Percentiles rank a stretch among this genome's conserved stretches.
phyloP scores from a whole-genome alignment of 2,329 filamentous ascomycete species.

The Leptographium flavum region DNA sequence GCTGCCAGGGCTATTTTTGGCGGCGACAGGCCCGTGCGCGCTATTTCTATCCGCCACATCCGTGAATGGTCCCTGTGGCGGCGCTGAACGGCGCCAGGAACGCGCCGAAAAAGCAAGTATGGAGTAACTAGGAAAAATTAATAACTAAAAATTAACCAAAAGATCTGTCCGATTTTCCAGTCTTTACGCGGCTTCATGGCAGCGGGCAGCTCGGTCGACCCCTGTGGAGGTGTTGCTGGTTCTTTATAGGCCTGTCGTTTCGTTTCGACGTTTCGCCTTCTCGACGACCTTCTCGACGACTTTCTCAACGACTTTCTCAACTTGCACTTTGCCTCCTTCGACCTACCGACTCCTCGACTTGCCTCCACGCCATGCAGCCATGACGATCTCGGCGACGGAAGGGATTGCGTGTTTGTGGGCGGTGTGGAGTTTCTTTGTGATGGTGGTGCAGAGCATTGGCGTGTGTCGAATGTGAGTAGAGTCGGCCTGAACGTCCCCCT shows the following conservation, averaged over 20 bases:
- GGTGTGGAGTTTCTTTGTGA: conserved; percentile 36
- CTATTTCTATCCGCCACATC: conserved; percentile 1
- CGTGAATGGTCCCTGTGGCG: neutral
- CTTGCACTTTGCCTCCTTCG: no score
- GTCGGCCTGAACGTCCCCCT: no score
- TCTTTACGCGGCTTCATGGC: neutral
- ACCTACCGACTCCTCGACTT: neutral
- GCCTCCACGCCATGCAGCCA: conserved; percentile 2
- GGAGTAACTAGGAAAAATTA: no score
- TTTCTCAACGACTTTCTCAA: neutral
- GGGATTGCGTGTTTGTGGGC: conserved; percentile 6
- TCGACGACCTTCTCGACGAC: no score
- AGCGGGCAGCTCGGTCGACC: neutral
- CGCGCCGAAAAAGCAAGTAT: neutral
- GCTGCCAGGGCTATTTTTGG: neutral
- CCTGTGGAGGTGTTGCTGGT: no score
- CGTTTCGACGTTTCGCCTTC: no score
- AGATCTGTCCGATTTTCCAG: no score
- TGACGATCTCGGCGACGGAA: conserved; percentile 4
- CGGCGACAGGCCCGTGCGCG: neutral
- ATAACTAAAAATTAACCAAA: no score
- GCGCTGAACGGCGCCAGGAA: neutral
- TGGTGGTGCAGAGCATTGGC: conserved; percentile 41
- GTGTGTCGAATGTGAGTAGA: conserved; percentile 36
- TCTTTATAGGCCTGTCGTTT: no score